Percentiles rank a stretch among this genome's conserved stretches.
Evolutionary conservation across 345 rosid genomes (phyloP).

Genomic region (Litchi chinensis): DNA sequence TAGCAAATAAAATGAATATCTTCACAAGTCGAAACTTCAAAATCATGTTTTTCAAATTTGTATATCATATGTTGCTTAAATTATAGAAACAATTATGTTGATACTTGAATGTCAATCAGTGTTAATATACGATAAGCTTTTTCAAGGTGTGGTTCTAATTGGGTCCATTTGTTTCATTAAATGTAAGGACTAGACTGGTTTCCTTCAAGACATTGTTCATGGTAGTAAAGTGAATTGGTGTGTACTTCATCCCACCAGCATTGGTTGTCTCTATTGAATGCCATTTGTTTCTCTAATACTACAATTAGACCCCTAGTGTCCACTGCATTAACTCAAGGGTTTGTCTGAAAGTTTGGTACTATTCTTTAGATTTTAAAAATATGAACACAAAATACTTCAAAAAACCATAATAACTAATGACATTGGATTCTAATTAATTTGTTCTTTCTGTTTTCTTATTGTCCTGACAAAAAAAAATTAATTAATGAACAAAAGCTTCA

Average conservation of each 20-base stretch:
- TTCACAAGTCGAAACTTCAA: constrained; percentile 12
- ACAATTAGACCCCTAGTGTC: not conserved
- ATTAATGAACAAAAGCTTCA: not conserved
- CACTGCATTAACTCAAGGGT: not conserved
- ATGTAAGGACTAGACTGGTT: not conserved
- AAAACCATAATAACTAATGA: not conserved
- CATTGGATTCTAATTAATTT: not conserved
- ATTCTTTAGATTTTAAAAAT: not conserved
- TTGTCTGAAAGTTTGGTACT: not conserved
- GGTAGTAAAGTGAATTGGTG: not conserved
- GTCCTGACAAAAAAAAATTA: not conserved
- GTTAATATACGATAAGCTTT: not conserved
- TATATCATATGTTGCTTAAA: not conserved
- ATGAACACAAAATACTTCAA: not conserved
- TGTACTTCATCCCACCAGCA: not conserved
- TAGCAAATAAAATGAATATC: constrained; percentile 6
- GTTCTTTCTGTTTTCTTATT: constrained; percentile 2
- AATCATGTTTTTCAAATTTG: not conserved
- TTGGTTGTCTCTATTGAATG: not conserved
- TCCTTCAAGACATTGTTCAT: not conserved
- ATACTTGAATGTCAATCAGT: not conserved
- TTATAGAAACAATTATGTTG: not conserved
- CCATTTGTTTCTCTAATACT: not conserved
- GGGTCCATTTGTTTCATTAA: not conserved
- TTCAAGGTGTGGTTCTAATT: not conserved